Conservation (phyloP, 2,329 filamentous ascomycete species). For the Sphaerulina musiva region DNA sequence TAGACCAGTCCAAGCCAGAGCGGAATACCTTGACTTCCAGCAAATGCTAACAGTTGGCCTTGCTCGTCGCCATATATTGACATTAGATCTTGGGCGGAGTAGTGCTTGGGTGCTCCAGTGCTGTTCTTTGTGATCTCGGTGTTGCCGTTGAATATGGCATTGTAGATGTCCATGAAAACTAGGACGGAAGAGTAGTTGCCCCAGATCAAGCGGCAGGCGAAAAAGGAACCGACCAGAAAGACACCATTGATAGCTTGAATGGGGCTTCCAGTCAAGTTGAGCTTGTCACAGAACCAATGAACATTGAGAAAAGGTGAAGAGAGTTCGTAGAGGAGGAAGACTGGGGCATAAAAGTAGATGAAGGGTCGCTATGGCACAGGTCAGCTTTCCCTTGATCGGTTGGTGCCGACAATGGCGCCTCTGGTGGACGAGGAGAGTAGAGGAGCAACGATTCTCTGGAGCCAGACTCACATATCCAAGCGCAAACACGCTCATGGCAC, state of each 20-base stretch:
- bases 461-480: slow-evolving; percentile 67
- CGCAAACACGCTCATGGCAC: slow-evolving; percentile 65
- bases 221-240: slow-evolving; percentile 65
- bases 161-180: slow-evolving; percentile 65
- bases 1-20: slow-evolving; percentile 65
- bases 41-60: slow-evolving; percentile 27
- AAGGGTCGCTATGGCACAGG: slow-evolving; percentile 59
- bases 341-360: slow-evolving; percentile 72
- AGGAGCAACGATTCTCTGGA: slow-evolving; percentile 1
- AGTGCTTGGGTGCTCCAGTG: slow-evolving; percentile 15
- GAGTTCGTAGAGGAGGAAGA: slow-evolving; percentile 82
- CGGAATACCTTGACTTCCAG: slow-evolving; percentile 45
- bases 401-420: not conserved
- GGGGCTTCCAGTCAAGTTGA: slow-evolving; percentile 67
- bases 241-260: slow-evolving; percentile 73
- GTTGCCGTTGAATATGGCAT: slow-evolving; percentile 32
- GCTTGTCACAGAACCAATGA: slow-evolving; percentile 89
- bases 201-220: slow-evolving; percentile 69
- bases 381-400: slow-evolving; percentile 1
- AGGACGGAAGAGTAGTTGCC: slow-evolving; percentile 61
- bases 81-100: slow-evolving; percentile 16
- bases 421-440: not conserved
- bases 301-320: slow-evolving; percentile 80
- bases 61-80: slow-evolving; percentile 23
- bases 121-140: slow-evolving; percentile 18